Percentiles rank a stretch among this genome's conserved stretches.
These are phyloP conservation scores for Dalbergia oliveri DNA, from an alignment of 306 rosid species.

Conservation along the genomic window DNA sequence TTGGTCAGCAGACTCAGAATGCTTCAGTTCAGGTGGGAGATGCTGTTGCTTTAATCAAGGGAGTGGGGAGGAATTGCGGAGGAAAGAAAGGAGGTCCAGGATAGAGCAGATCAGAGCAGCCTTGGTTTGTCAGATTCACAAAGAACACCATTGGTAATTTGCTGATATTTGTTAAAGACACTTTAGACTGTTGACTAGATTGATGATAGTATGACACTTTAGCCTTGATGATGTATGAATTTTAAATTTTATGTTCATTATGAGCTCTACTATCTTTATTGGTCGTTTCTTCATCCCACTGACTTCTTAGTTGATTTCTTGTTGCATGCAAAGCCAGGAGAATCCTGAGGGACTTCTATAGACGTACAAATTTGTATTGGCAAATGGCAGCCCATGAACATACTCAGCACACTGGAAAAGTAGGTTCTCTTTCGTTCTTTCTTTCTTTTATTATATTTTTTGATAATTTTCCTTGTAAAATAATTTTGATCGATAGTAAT, in stretches of 20 bases:
- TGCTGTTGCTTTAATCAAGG: conserved; percentile 93
- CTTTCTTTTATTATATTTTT: not conserved
- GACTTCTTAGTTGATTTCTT: conserved; percentile 48
- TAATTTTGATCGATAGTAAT: conserved; percentile 11
- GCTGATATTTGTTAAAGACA: conserved; percentile 14
- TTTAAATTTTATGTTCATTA: not conserved
- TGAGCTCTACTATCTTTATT: not conserved
- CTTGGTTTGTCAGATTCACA: conserved; percentile 98
- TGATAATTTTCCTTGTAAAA: conserved; percentile 26
- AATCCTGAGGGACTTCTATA: conserved; percentile 86
- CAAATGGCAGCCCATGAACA: conserved; percentile 99
- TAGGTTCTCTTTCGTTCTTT: conserved; percentile 45
- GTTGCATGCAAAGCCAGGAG: conserved; percentile 75
- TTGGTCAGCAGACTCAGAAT: conserved; percentile 51
- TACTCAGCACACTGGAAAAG: conserved; percentile 99
- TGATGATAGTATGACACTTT: not conserved
- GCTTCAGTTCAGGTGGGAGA: conserved; percentile 80
- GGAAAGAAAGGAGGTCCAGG: conserved; percentile 93
- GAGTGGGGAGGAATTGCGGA: conserved; percentile 75
- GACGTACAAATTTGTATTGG: conserved; percentile 95
- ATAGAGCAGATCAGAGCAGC: conserved; percentile 98
- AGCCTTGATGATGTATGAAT: conserved; percentile 7
- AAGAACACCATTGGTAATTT: conserved; percentile 89
- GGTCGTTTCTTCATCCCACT: conserved; percentile 31
- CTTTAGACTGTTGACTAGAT: conserved; percentile 11